Evolutionary conservation across 352 stramenopile genomes (phyloP).

Genomic region (Peronosclerospora sorghi): DNA sequence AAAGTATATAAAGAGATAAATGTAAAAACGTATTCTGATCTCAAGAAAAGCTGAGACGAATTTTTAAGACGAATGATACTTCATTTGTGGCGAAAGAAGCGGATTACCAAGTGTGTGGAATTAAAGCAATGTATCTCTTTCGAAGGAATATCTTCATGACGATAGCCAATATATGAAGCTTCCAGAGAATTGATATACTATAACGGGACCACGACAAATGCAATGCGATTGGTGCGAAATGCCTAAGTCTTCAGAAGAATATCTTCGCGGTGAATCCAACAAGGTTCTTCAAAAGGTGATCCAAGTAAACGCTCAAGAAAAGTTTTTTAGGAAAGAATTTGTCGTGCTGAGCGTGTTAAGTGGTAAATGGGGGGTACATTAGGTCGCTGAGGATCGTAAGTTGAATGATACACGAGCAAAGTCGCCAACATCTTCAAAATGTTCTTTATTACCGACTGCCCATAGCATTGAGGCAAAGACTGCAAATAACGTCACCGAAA

Average conservation of each 20-base stretch:
- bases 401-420: background rate
- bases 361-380: constrained; percentile 1
- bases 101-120: constrained; percentile 1
- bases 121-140: background rate
- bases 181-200: background rate
- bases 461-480: background rate
- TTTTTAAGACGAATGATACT: background rate
- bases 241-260: background rate
- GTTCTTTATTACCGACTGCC: background rate
- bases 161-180: background rate
- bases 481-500: background rate
- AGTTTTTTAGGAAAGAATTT: constrained; percentile 8
- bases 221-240: constrained; percentile 14
- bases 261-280: constrained; percentile 12
- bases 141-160: background rate
- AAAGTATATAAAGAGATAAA: background rate
- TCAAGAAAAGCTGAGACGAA: constrained; percentile 4
- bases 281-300: constrained; percentile 12
- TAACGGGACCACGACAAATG: constrained; percentile 2
- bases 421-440: background rate
- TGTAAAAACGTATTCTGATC: background rate
- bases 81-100: background rate
- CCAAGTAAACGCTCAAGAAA: constrained; percentile 4
- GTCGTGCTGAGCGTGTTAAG: constrained; percentile 13
- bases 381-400: constrained; percentile 8